Conservation (phyloP, 768 basidiomycete genomes). For the Mrakia blollopis region DNA sequence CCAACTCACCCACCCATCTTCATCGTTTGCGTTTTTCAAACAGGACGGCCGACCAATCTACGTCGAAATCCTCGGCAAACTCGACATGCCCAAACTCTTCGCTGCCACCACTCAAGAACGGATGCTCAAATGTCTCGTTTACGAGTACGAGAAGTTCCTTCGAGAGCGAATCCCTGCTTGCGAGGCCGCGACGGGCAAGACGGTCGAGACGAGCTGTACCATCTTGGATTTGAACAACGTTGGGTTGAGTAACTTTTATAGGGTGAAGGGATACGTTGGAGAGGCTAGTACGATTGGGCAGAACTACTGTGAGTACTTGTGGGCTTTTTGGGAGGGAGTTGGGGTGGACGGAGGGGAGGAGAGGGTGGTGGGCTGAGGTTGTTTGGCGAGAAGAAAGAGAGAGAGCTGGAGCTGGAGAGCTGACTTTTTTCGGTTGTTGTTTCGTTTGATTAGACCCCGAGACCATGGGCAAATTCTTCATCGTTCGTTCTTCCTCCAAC, state of each 20-base stretch:
- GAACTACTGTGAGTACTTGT: conserved; percentile 56
- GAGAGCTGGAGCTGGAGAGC: background rate
- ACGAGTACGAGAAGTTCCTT: conserved; percentile 88
- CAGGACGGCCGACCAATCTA: conserved; percentile 94
- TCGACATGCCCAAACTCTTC: conserved; percentile 82
- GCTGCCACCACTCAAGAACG: conserved; percentile 76
- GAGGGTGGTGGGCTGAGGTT: background rate
- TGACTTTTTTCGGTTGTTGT: no score
- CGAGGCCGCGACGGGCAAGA: conserved; percentile 59
- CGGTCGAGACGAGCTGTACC: conserved; percentile 95
- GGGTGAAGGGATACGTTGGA: conserved; percentile 82
- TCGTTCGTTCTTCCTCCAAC: conserved; percentile 47
- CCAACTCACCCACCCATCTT: background rate
- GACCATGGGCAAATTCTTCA: conserved; percentile 92
- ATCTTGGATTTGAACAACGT: conserved; percentile 78
- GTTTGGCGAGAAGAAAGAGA: background rate
- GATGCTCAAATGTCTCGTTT: conserved; percentile 78
- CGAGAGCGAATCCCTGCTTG: conserved; percentile 74
- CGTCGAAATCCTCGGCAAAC: conserved; percentile 83
- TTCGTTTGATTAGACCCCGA: conserved; percentile 40
- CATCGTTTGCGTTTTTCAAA: background rate
- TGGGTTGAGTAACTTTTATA: conserved; percentile 69
- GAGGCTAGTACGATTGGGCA: conserved; percentile 70
- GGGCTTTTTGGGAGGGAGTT: background rate
- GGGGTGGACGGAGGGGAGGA: background rate